Percentiles rank a stretch among this genome's conserved stretches.
These are phyloP conservation scores for Boletus calvinii DNA, from an alignment of 1,284 basidiomycete genomes.

Conservation along the genomic window DNA sequence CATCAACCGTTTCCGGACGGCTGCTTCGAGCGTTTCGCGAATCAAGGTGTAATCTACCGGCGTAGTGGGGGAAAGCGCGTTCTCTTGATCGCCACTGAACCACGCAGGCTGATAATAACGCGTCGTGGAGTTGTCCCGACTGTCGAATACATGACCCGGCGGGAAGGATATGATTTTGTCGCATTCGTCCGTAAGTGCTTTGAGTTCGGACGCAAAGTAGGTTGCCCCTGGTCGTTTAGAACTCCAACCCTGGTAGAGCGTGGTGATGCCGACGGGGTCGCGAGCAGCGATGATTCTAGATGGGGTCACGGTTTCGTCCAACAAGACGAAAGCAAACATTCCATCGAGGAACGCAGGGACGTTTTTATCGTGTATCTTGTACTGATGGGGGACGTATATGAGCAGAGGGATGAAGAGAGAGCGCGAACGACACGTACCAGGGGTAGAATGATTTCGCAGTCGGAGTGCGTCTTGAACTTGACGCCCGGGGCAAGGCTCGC, in stretches of 20 bases:
- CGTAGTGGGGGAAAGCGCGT: constrained; percentile 58
- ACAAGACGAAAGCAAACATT: constrained; percentile 98
- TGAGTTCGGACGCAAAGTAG: constrained; percentile 97
- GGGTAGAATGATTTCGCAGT: constrained; percentile 97
- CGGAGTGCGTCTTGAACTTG: constrained; percentile 96
- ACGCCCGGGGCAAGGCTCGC: constrained; percentile 63
- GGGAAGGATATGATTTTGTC: constrained; percentile 96
- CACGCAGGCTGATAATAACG: constrained; percentile 87
- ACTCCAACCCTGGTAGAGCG: constrained; percentile 94
- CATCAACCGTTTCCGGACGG: constrained; percentile 96
- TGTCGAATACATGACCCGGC: constrained; percentile 95
- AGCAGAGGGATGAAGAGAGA: constrained; percentile 3
- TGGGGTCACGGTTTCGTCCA: constrained; percentile 91
- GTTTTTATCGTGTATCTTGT: constrained; percentile 77
- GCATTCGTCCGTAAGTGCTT: constrained; percentile 90
- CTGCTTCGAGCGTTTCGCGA: constrained; percentile 84
- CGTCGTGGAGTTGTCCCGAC: constrained; percentile 69
- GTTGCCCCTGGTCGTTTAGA: constrained; percentile 82
- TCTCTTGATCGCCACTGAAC: constrained; percentile 76
- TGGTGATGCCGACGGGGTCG: constrained; percentile 98
- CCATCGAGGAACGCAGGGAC: constrained; percentile 88
- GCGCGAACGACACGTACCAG: constrained; percentile 52
- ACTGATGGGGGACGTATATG: constrained; percentile 48
- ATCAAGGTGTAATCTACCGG: constrained; percentile 70
- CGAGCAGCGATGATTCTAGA: constrained; percentile 92